A percentile compares a stretch with the other conserved stretches of the same genome.
Evolutionary conservation across 108 stramenopile genomes (phyloP).

Genomic region (Schizochytrium sp.): DNA sequence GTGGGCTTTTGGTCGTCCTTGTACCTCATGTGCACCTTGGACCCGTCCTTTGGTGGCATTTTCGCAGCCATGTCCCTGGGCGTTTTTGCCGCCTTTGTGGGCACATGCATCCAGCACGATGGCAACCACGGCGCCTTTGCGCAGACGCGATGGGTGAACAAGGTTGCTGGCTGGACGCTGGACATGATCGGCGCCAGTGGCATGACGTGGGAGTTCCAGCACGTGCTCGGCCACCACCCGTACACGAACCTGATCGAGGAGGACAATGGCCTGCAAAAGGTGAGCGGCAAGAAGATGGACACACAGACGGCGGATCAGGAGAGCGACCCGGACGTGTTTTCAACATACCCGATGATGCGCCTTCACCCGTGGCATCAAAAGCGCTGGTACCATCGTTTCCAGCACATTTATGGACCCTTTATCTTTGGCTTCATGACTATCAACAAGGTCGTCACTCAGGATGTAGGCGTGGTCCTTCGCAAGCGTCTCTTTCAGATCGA

Average conservation of each 20-base stretch:
- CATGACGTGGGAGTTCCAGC: conserved; percentile 61
- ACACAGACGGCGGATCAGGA: conserved; percentile 22
- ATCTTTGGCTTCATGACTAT: conserved; percentile 55
- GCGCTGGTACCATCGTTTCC: conserved; percentile 47
- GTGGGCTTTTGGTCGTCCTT: conserved; percentile 44
- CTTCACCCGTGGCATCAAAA: conserved; percentile 49
- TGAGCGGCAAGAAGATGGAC: neutral
- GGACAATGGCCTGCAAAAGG: conserved; percentile 53
- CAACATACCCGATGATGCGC: conserved; percentile 49
- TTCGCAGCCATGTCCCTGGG: conserved; percentile 40
- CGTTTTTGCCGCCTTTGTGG: conserved; percentile 45
- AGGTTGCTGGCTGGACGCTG: conserved; percentile 53
- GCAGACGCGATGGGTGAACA: conserved; percentile 31
- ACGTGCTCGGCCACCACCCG: conserved; percentile 72
- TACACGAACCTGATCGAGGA: conserved; percentile 65
- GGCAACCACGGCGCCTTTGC: conserved; percentile 65
- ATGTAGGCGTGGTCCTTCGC: conserved; percentile 39
- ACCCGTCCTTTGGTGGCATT: neutral
- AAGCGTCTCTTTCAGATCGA: conserved; percentile 55
- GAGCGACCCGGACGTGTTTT: conserved; percentile 58
- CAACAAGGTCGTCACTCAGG: conserved; percentile 54
- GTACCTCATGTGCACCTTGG: conserved; percentile 32
- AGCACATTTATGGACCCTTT: conserved; percentile 52
- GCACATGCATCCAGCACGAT: conserved; percentile 61
- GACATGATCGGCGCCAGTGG: conserved; percentile 55